These are phyloP conservation scores for Diaporthe citriasiana DNA, from an alignment of 2,329 filamentous ascomycete species.

Conservation along the genomic window DNA sequence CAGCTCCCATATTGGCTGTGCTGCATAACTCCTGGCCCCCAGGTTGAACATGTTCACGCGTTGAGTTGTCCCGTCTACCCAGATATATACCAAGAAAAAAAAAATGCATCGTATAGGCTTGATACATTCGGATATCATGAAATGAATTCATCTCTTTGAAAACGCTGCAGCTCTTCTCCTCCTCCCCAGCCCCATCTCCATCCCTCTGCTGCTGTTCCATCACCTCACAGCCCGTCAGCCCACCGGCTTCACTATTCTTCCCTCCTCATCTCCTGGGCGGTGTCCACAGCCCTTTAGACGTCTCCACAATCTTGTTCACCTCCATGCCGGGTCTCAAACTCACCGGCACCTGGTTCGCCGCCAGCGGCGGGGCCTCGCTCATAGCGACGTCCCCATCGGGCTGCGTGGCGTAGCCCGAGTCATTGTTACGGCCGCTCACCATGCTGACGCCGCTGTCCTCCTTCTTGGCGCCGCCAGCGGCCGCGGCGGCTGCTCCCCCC, in stretches of 20 bases:
- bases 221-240: no score
- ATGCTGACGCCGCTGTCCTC: slow-evolving; percentile 62
- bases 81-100: slow-evolving; percentile 34
- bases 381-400: slow-evolving; percentile 61
- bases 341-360: slow-evolving; percentile 57
- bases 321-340: slow-evolving; percentile 68
- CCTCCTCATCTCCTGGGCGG: slow-evolving; percentile 38
- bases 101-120: slow-evolving; percentile 30
- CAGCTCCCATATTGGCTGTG: slow-evolving; percentile 1
- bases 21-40: slow-evolving; percentile 10
- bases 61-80: slow-evolving; percentile 25
- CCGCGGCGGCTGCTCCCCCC: slow-evolving; percentile 47
- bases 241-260: not conserved
- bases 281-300: slow-evolving; percentile 74
- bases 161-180: slow-evolving; percentile 9
- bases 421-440: slow-evolving; percentile 50
- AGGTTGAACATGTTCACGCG: slow-evolving; percentile 10
- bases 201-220: not conserved
- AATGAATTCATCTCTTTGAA: slow-evolving; percentile 33
- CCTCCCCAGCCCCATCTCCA: not conserved
- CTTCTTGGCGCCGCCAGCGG: slow-evolving; percentile 48
- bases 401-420: slow-evolving; percentile 66
- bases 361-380: slow-evolving; percentile 57
- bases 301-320: slow-evolving; percentile 72
- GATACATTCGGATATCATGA: slow-evolving; percentile 42